phyloP scores from a whole-genome alignment of 1,284 basidiomycete genomes.

The Agaricales sp. region DNA sequence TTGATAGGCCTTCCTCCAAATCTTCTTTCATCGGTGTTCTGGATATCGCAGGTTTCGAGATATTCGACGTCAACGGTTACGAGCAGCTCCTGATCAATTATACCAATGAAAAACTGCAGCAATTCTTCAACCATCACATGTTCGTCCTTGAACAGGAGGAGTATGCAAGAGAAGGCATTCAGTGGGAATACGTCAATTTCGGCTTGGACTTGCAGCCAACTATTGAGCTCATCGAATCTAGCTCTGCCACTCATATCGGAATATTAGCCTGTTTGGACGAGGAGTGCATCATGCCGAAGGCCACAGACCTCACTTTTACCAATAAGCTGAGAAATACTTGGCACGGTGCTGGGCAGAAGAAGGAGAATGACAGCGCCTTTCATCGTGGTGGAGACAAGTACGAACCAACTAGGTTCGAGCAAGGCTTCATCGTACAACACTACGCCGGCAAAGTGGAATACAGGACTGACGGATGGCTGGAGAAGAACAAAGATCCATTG shows the following conservation, averaged over 20 bases:
- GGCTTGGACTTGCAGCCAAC: constrained; percentile 97
- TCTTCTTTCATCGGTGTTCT: constrained; percentile 97
- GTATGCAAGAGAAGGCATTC: constrained; percentile 92
- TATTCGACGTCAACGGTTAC: constrained; percentile 86
- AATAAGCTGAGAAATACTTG: constrained; percentile 81
- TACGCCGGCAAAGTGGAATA: constrained; percentile 98
- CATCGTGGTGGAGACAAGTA: constrained; percentile 82
- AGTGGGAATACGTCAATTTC: constrained; percentile 99
- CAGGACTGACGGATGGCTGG: constrained; percentile 92
- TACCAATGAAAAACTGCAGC: constrained; percentile 95
- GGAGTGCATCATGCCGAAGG: constrained; percentile 99
- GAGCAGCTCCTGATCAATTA: constrained; percentile 99
- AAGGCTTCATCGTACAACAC: constrained; percentile 94
- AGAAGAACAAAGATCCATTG: constrained; percentile 99
- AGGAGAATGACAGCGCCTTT: constrained; percentile 29
- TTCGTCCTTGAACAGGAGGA: constrained; percentile 99
- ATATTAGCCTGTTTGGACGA: constrained; percentile 94
- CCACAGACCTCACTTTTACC: constrained; percentile 91
- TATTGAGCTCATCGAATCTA: constrained; percentile 93
- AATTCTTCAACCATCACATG: constrained; percentile 99
- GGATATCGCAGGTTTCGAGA: constrained; percentile 99
- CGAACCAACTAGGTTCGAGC: constrained; percentile 79
- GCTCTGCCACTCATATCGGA: constrained; percentile 64
- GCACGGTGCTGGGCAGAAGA: constrained; percentile 35
- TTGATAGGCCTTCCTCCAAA: constrained; percentile 89